Base-by-base conservation (phyloP, 1,284 basidiomycete species). In the Trichosporon faecale region DNA sequence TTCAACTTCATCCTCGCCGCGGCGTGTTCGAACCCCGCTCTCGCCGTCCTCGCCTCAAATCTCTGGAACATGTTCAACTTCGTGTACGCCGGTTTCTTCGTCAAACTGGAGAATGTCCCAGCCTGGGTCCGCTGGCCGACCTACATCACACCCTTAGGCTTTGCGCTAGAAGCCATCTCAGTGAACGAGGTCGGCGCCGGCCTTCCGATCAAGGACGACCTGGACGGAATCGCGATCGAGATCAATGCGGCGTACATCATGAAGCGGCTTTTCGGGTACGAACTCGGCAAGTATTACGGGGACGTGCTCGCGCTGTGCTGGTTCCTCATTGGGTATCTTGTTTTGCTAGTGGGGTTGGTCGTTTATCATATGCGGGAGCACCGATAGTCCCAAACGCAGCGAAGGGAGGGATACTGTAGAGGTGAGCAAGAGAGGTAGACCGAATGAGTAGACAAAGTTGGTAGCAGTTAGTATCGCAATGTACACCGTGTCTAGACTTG, bases 1-100 rank as follows among this genome's bases (percentile, higher is more conserved):
- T 94, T 93, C 91, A 95, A 95, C 83, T 94, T 95, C 85, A 85
- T 95, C 63, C 87, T 96, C n/a, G 93, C 91, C 4, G 89, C 89
- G 9, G 77, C 90, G 18, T 91, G 95, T 86, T 84, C 85, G 66
- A 92, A 95, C 76, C 90, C 90, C n/a, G 92, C 93, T 16, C 88
- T 95, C 61, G 94, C 94, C 1, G 94, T 95, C 76, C 87, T 97
- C 1, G 79, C 95, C 27, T 92, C 90, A 2, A 90, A 91, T 9
- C 85, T 93, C 27, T 87, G 88, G 7, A 89, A 89, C 29, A 85
- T 94, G 12, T 93, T 91, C 82, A 89, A 92, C 78, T 92, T 84
- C 78, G 92, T 91, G 0, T 93, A 88, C 76, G 91, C 91, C 0
- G 92, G 84, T 16, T 86, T 86, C 78, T 86, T 96, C 80, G 91